A percentile compares a stretch with the other conserved stretches of the same genome.
These are phyloP conservation scores for Groenewaldozyma sp. DNA, from an alignment of 1,139 yeast genomes.

Conservation along the genomic window DNA sequence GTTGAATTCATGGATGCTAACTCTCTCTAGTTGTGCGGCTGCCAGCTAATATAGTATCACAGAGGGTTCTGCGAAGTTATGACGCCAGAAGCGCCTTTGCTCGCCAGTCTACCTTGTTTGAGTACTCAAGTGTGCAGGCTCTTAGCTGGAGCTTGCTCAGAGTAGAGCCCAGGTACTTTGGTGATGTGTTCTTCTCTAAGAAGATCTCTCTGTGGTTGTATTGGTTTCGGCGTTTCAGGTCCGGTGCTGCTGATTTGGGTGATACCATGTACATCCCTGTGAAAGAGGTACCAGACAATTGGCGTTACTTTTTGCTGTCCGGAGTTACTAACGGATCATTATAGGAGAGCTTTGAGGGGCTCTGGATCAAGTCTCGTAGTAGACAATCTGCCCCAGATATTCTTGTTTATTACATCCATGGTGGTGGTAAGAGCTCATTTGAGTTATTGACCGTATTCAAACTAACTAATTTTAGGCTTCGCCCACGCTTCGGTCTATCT, in stretches of 20 bases:
- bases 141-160: constrained; percentile 17
- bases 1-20: background rate
- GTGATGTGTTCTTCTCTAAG: constrained; percentile 17
- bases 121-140: constrained; percentile 18
- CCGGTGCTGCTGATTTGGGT: constrained; percentile 23
- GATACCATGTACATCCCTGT: constrained; percentile 16
- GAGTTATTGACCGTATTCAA: too few species aligned
- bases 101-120: constrained; percentile 20
- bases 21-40: constrained; percentile 7
- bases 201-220: constrained; percentile 16
- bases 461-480: constrained; percentile 23
- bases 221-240: constrained; percentile 19
- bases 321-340: background rate
- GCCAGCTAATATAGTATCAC: constrained; percentile 17
- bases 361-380: constrained; percentile 30
- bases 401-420: constrained; percentile 32
- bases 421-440: constrained; percentile 26
- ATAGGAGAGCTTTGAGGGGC: constrained; percentile 22
- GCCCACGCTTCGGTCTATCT: constrained; percentile 29
- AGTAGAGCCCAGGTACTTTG: constrained; percentile 16
- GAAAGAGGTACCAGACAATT: constrained; percentile 9
- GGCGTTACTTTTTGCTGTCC: too few species aligned
- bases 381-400: constrained; percentile 28
- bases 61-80: constrained; percentile 16
- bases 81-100: constrained; percentile 21